These are phyloP conservation scores for Aphanocladium album DNA, from an alignment of 2,329 filamentous ascomycete genomes.

Conservation along the genomic window DNA sequence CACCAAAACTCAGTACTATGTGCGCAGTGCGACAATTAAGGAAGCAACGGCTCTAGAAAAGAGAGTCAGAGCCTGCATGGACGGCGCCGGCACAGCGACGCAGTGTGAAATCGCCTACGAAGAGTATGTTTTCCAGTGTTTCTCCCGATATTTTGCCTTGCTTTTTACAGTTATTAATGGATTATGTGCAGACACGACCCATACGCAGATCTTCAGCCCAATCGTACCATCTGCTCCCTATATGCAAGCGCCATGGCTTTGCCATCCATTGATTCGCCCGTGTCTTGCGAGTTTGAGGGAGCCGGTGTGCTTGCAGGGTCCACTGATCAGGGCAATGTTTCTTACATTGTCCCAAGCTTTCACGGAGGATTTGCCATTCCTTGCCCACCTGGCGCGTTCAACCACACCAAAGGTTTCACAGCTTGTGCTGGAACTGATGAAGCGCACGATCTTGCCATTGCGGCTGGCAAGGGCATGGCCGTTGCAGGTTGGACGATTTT, in stretches of 20 bases:
- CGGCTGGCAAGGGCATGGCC: slow-evolving; percentile 4
- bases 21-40: background rate
- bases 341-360: slow-evolving; percentile 4
- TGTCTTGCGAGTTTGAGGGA: slow-evolving; percentile 2
- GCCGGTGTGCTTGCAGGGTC: background rate
- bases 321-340: slow-evolving; percentile 9
- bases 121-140: background rate
- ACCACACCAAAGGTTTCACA: slow-evolving; percentile 8
- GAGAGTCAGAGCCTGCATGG: background rate
- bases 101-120: background rate
- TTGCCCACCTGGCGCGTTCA: slow-evolving; percentile 2
- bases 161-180: background rate
- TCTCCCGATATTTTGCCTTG: no score
- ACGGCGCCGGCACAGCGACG: background rate
- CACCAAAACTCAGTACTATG: background rate
- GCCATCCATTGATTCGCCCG: background rate
- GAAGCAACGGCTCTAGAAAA: background rate
- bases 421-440: slow-evolving; percentile 9
- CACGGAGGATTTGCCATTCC: slow-evolving; percentile 8
- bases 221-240: slow-evolving; percentile 5
- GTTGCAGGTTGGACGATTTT: background rate
- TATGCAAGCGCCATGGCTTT: slow-evolving; percentile 9
- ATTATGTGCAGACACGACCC: background rate
- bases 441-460: slow-evolving; percentile 2
- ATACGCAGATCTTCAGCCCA: slow-evolving; percentile 7